Evolutionary conservation across 2,329 filamentous ascomycete genomes (phyloP), one percentile per base, ranked within the genome.

Genomic region (Remersonia thermophila): DNA sequence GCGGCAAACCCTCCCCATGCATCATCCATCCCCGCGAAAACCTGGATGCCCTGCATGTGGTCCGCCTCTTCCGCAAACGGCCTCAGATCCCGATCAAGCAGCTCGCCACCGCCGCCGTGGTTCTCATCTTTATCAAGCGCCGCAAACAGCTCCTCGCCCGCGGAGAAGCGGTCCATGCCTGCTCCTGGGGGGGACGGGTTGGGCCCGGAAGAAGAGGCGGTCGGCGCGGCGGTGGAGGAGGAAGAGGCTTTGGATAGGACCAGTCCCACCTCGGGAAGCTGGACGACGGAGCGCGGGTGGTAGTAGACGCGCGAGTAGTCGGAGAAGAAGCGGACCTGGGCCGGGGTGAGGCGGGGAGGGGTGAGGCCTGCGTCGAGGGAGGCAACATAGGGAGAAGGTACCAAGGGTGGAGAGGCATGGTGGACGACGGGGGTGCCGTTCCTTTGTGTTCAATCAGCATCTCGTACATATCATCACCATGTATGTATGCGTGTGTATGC

Each of bases 231-330:
- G 52, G 83, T 13, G 10, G 27, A 29, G 27, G 27, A 13, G n/a
- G 27, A 23, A 23, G 20, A 23, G 20, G 20, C 20, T 23, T 23
- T 23, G 5, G 20, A 23, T 23, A 23, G 20, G 5, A 23, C 20
- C 20, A 23, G 20, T 5, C 20, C 20, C 20, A 23, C 93, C 51
- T 95, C 85, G 53, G 82, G 82, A 11, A 96, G 66, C 54, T 93
- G 87, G 8, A 93, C 69, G 36, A 94, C 73, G 10, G 86, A 94
- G 37, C 74, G 76, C 7, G 91, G 91, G 54, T 96, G 87, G 55
- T 83, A 95, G 59, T 77, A 98, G n/a, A 91, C 73, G 17, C 85
- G 76, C 48, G 84, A 93, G 59, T 86, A 96, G 58, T 98, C 91
- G 23, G 86, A 93, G 89, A 91, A 98, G 61, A 91, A 96, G 36